A percentile compares a stretch with the other conserved stretches of the same genome.
Evolutionary conservation across 2,329 filamentous ascomycete species (phyloP).

Genomic region (Thielaviopsis ethacetica): DNA sequence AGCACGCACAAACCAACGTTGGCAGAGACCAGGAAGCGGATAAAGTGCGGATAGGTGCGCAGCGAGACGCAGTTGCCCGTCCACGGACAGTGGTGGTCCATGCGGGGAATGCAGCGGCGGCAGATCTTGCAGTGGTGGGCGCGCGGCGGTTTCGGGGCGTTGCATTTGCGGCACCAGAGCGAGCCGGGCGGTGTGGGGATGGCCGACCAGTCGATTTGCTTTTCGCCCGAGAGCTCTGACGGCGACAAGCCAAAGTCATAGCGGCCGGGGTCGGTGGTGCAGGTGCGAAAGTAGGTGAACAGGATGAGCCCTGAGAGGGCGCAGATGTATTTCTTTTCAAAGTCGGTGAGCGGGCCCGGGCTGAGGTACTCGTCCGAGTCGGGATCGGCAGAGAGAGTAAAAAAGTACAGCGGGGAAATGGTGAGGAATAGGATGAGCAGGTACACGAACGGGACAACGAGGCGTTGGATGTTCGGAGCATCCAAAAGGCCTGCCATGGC

Average conservation of each 20-base stretch:
- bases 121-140: slow-evolving; percentile 73
- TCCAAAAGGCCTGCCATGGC: slow-evolving; percentile 27
- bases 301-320: slow-evolving; percentile 44
- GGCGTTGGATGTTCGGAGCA: slow-evolving; percentile 28
- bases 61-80: slow-evolving; percentile 70
- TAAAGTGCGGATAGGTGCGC: slow-evolving; percentile 66
- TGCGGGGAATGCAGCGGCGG: slow-evolving; percentile 56
- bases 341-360: slow-evolving; percentile 40
- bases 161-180: slow-evolving; percentile 63
- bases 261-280: slow-evolving; percentile 40
- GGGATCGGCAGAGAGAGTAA: slow-evolving; percentile 26
- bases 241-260: slow-evolving; percentile 28
- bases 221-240: slow-evolving; percentile 18
- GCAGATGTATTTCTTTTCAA: slow-evolving; percentile 51
- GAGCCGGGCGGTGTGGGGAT: slow-evolving; percentile 11
- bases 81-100: slow-evolving; percentile 84
- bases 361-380: slow-evolving; percentile 34
- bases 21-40: slow-evolving; percentile 60
- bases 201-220: slow-evolving; percentile 15
- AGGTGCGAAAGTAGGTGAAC: slow-evolving; percentile 50
- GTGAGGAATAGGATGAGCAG: slow-evolving; percentile 51
- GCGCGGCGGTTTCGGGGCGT: slow-evolving; percentile 55
- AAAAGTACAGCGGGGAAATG: slow-evolving; percentile 57
- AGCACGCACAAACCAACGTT: slow-evolving; percentile 49
- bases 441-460: slow-evolving; percentile 55